Percentiles rank a stretch among this genome's conserved stretches.
Evolutionary conservation across 2,329 filamentous ascomycete species (phyloP).

Genomic region (Diaporthe humulicola): DNA sequence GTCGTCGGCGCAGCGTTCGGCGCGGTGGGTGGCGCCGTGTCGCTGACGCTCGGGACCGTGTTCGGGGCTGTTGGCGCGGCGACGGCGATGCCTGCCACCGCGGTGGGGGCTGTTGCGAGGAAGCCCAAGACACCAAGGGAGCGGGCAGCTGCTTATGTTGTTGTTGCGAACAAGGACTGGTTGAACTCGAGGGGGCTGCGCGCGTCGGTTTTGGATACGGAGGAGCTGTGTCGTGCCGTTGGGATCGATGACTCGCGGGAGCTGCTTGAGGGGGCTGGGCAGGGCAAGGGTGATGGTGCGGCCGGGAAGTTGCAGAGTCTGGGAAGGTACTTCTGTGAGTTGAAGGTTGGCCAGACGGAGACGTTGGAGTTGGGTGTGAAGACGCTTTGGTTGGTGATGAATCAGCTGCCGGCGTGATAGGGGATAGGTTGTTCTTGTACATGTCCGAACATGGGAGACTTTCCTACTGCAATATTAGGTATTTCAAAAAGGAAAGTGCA

Average conservation of each 20-base stretch:
- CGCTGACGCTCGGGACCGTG: conserved; percentile 54
- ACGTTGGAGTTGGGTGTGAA: conserved; percentile 3
- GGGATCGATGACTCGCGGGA: not conserved
- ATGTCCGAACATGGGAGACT: no score
- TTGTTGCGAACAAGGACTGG: conserved; percentile 60
- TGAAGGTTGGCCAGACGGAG: not conserved
- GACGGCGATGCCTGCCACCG: conserved; percentile 50
- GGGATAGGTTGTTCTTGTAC: no score
- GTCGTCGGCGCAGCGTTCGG: conserved; percentile 54
- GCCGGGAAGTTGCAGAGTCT: conserved; percentile 6
- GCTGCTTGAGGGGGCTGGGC: not conserved
- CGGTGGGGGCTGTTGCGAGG: conserved; percentile 50
- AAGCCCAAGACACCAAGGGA: conserved; percentile 57
- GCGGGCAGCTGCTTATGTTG: conserved; percentile 56
- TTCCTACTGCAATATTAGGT: no score
- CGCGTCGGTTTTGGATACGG: conserved; percentile 52
- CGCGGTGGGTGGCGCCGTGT: conserved; percentile 53
- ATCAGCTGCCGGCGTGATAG: not conserved
- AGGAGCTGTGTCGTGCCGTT: not conserved
- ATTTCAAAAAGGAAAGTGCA: no score
- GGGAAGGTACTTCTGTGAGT: conserved; percentile 3
- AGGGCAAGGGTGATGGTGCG: not conserved
- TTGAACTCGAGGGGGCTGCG: conserved; percentile 54
- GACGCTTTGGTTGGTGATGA: conserved; percentile 22
- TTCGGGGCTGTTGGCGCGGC: conserved; percentile 53